These are phyloP conservation scores for Pyricularia pennisetigena DNA, from an alignment of 2,329 filamentous ascomycete species.

Conservation along the genomic window DNA sequence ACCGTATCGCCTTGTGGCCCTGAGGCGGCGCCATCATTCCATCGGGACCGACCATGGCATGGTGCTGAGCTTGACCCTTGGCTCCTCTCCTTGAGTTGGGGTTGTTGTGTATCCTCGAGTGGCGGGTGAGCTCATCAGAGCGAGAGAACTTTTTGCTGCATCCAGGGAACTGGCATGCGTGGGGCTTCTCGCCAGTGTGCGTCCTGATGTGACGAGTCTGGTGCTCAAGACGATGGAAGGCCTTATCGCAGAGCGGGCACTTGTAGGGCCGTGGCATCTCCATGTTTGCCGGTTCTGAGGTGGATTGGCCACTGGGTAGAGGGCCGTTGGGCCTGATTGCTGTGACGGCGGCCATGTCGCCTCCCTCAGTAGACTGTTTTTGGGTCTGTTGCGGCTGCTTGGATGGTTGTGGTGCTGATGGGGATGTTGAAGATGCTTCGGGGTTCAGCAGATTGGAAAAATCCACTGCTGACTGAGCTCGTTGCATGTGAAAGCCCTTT, in stretches of 20 bases:
- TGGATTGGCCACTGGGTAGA: conserved; percentile 48
- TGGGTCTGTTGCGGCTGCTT: conserved; percentile 16
- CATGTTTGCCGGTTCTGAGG: conserved; percentile 37
- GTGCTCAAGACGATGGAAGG: conserved; percentile 95
- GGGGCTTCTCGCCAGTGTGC: conserved; percentile 70
- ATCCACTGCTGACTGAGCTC: conserved; percentile 62
- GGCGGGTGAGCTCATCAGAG: conserved; percentile 90
- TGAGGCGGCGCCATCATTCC: conserved; percentile 71
- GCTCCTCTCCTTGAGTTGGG: conserved; percentile 91
- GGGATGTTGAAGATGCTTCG: conserved; percentile 15
- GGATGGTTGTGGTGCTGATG: conserved; percentile 6
- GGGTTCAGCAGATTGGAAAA: conserved; percentile 69
- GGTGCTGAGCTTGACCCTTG: conserved; percentile 51
- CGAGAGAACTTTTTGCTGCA: conserved; percentile 86
- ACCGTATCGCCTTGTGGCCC: conserved; percentile 71
- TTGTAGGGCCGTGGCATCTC: conserved; percentile 96
- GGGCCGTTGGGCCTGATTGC: conserved; percentile 54
- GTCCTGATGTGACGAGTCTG: conserved; percentile 88
- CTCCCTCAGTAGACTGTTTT: conserved; percentile 20
- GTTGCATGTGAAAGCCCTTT: conserved; percentile 59
- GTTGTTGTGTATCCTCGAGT: conserved; percentile 98
- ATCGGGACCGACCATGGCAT: conserved; percentile 36
- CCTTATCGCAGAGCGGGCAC: conserved; percentile 95
- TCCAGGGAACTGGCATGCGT: conserved; percentile 88
- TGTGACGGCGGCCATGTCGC: conserved; percentile 41